A percentile compares a stretch with the other conserved stretches of the same genome.
Conservation (phyloP, 139 green algal species). For the Coelastrella sp. region DNA sequence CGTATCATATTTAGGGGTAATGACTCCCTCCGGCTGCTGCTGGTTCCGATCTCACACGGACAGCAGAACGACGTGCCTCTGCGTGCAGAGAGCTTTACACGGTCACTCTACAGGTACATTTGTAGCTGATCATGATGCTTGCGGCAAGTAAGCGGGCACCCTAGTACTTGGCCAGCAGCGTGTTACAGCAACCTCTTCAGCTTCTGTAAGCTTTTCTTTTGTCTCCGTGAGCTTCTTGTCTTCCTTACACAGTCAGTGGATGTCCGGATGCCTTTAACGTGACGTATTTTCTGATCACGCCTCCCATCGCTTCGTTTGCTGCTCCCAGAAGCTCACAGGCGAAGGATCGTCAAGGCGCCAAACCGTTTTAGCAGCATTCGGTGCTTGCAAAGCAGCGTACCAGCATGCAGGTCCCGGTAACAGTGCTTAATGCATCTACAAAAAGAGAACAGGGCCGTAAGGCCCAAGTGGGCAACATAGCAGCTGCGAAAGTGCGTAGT, state of each 20-base stretch:
- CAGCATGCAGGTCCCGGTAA: constrained; percentile 69
- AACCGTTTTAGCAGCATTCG: not conserved
- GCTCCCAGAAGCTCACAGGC: too few relatives aligned
- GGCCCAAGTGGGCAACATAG: constrained; percentile 96
- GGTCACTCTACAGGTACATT: not conserved
- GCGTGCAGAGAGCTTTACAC: not conserved
- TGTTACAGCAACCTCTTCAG: not conserved
- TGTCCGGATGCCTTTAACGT: too few relatives aligned
- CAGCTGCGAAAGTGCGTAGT: constrained; percentile 89
- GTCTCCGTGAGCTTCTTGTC: too few relatives aligned
- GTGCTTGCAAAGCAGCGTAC: not conserved
- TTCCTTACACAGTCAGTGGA: too few relatives aligned
- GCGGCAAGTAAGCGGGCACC: not conserved
- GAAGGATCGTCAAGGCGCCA: constrained; percentile 14
- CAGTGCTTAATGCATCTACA: constrained; percentile 78
- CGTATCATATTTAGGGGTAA: not conserved
- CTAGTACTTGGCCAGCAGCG: not conserved
- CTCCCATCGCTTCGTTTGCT: too few relatives aligned
- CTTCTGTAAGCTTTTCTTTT: not conserved
- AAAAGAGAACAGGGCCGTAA: constrained; percentile 96
- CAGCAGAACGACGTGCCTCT: not conserved
- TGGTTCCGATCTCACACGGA: not conserved
- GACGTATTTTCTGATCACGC: too few relatives aligned
- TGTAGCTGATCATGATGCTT: not conserved
- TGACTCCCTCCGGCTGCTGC: not conserved